phyloP scores from a whole-genome alignment of 768 basidiomycete genomes.

The Rhodotorula paludigena region DNA sequence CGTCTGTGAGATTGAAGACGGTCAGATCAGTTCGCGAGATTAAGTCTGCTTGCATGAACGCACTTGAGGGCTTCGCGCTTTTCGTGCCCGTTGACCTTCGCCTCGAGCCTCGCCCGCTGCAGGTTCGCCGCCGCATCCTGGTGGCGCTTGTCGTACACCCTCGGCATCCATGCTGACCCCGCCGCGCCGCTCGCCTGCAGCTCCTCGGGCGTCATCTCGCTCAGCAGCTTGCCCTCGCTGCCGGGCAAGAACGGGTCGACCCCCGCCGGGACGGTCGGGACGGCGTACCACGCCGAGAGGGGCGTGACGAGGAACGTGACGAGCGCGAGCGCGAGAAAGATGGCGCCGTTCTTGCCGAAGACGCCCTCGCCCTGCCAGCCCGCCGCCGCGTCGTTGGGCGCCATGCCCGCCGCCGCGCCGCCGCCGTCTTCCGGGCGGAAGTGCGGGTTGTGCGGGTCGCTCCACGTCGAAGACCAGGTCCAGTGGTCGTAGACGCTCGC shows the following conservation, averaged over 20 bases:
- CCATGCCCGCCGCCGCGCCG: neutral
- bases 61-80: constrained; percentile 26
- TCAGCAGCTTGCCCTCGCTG: neutral
- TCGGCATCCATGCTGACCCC: constrained; percentile 16
- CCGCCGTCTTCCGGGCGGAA: constrained; percentile 15
- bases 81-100: constrained; percentile 15
- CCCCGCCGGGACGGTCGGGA: neutral
- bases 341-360: constrained; percentile 20
- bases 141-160: constrained; percentile 25
- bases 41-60: neutral
- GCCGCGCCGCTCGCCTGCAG: neutral
- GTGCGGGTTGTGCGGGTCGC: constrained; percentile 34
- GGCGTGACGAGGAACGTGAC: constrained; percentile 16
- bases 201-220: neutral
- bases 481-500: neutral
- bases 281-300: constrained; percentile 15
- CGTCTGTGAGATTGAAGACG: neutral
- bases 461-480: constrained; percentile 9
- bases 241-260: constrained; percentile 4
- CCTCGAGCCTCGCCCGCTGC: constrained; percentile 17
- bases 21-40: neutral
- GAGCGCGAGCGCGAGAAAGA: constrained; percentile 24
- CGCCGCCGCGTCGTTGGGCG: neutral
- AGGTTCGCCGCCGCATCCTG: constrained; percentile 26
- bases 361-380: constrained; percentile 20